phyloP scores from a whole-genome alignment of 306 rosid species.

The Carpinus viminea region DNA sequence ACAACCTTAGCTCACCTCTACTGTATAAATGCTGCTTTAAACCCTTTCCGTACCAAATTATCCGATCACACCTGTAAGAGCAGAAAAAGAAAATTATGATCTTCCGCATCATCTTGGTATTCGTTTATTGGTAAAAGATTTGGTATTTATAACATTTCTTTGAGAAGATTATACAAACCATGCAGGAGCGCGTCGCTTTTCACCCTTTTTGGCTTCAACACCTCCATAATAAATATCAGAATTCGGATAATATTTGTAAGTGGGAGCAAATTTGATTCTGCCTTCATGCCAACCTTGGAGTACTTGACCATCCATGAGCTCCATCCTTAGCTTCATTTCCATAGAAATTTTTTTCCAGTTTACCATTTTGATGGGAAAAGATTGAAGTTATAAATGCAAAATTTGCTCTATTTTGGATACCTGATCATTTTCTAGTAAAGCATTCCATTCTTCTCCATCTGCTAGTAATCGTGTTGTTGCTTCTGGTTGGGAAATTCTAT shows the following conservation, averaged over 20 bases:
- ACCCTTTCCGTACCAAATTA: slow-evolving; percentile 73
- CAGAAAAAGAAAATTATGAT: not conserved
- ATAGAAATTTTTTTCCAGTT: slow-evolving; percentile 9
- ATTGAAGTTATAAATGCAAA: not conserved
- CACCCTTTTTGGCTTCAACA: slow-evolving; percentile 40
- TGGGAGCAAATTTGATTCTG: slow-evolving; percentile 68
- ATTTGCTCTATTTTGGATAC: slow-evolving; percentile 32
- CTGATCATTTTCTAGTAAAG: slow-evolving; percentile 77
- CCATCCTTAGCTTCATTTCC: slow-evolving; percentile 67
- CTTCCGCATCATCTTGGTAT: too few relatives aligned
- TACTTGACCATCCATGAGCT: slow-evolving; percentile 54
- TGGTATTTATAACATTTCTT: too few relatives aligned
- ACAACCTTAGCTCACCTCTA: slow-evolving; percentile 68
- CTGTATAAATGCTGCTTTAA: slow-evolving; percentile 62
- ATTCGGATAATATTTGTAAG: slow-evolving; percentile 77
- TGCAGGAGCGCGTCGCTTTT: slow-evolving; percentile 78
- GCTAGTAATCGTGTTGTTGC: slow-evolving; percentile 62
- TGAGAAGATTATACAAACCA: slow-evolving; percentile 37
- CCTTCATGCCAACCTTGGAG: slow-evolving; percentile 87
- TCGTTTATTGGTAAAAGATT: too few relatives aligned
- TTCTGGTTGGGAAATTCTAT: slow-evolving; percentile 79
- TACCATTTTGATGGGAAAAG: not conserved
- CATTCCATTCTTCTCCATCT: slow-evolving; percentile 55
- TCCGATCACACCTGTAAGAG: slow-evolving; percentile 74
- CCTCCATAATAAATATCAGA: slow-evolving; percentile 74